Conservation (phyloP, 2,329 filamentous ascomycete species). For the Cryphonectria naterciae region DNA sequence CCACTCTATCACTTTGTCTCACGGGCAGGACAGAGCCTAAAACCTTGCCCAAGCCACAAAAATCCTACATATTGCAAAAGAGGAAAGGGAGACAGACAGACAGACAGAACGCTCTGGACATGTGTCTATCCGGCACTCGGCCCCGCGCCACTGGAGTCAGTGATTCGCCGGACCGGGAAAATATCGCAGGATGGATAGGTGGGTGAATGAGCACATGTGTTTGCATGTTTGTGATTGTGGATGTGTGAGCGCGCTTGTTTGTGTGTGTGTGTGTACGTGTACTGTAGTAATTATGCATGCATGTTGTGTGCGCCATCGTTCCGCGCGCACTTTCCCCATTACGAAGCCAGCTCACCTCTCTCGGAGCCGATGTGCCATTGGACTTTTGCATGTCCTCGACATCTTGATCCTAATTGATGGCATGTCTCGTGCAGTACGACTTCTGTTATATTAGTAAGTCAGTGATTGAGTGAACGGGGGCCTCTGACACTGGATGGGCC, state of each 20-base stretch:
- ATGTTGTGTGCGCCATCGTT: not conserved
- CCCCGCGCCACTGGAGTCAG: not conserved
- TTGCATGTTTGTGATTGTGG: not conserved
- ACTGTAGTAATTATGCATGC: not conserved
- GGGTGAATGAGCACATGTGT: not conserved
- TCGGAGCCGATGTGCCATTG: not conserved
- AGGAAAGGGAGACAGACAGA: not conserved
- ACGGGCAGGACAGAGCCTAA: not conserved
- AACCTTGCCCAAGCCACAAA: constrained; percentile 4
- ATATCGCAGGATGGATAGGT: not conserved
- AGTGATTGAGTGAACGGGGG: not conserved
- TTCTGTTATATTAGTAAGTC: not conserved
- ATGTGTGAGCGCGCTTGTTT: not conserved
- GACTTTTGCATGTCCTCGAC: not conserved
- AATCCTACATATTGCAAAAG: not conserved
- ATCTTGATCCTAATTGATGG: not conserved
- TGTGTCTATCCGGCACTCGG: not conserved
- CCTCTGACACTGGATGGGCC: no score
- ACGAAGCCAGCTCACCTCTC: not conserved
- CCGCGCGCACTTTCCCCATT: not conserved
- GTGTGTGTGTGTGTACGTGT: not conserved
- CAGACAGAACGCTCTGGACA: not conserved
- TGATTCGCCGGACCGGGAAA: not conserved
- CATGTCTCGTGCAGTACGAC: not conserved
- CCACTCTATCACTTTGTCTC: not conserved